phyloP scores from a whole-genome alignment of 352 stramenopile species.

The Globisporangium cylindrosporum region DNA sequence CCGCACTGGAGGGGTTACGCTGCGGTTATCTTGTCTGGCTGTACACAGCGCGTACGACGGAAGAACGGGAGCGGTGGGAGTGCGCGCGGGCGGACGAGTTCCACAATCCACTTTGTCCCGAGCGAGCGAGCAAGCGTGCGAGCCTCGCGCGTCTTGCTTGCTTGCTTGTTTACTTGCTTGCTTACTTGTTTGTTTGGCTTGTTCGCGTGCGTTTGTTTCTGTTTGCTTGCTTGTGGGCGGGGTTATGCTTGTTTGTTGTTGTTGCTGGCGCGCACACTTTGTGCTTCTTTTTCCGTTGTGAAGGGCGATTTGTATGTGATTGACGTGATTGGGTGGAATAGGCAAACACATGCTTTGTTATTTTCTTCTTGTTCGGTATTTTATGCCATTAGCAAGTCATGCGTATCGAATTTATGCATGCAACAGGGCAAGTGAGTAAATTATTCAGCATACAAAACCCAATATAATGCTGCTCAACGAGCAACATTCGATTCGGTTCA shows the following conservation, averaged over 20 bases:
- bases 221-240: constrained; percentile 1
- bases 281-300: constrained; percentile 8
- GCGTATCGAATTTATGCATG: background rate
- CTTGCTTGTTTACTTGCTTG: background rate
- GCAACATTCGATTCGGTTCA: background rate
- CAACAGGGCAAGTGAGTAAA: background rate
- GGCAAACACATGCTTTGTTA: background rate
- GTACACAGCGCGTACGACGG: background rate
- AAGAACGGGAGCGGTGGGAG: background rate
- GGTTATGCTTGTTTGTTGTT: background rate
- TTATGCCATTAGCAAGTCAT: background rate
- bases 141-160: background rate
- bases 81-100: background rate
- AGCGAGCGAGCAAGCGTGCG: background rate
- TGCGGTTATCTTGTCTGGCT: background rate
- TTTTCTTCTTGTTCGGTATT: background rate
- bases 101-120: background rate
- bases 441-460: background rate
- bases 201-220: constrained; percentile 3
- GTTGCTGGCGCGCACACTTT: background rate
- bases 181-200: background rate
- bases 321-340: constrained; percentile 7
- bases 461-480: background rate
- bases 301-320: constrained; percentile 3
- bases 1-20: background rate